These are phyloP conservation scores for Solanum aculeatissimum DNA, from an alignment of 305 asterid genomes.

Conservation along the genomic window DNA sequence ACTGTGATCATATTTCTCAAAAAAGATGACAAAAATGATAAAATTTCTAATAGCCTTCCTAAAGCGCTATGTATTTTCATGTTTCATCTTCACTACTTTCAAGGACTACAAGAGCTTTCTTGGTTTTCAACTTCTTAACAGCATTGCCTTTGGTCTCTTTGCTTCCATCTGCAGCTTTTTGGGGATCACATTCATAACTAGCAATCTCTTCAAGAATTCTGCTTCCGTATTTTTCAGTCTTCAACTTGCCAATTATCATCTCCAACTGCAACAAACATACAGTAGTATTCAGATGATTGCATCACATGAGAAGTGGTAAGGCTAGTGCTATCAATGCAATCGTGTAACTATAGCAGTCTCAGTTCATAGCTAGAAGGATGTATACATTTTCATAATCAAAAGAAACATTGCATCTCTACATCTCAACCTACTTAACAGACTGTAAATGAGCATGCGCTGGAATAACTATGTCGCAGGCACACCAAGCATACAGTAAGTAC, in stretches of 20 bases:
- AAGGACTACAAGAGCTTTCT: conserved; percentile 37
- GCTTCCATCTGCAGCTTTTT: conserved; percentile 18
- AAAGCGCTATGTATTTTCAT: conserved; percentile 12
- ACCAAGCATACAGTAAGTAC: neutral
- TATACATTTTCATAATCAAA: neutral
- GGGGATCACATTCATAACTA: conserved; percentile 21
- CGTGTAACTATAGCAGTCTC: neutral
- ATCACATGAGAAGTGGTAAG: neutral
- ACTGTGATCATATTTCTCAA: neutral
- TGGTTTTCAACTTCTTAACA: conserved; percentile 42
- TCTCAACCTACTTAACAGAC: neutral
- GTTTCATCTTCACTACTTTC: conserved; percentile 83
- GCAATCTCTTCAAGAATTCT: conserved; percentile 55
- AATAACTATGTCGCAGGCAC: neutral
- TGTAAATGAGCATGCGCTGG: neutral
- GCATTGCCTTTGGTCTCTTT: conserved; percentile 16
- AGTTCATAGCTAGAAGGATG: neutral
- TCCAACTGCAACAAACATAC: conserved; percentile 53
- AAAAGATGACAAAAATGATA: neutral
- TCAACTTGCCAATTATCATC: conserved; percentile 78
- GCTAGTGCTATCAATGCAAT: neutral
- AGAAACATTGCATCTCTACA: neutral
- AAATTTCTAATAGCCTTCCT: neutral
- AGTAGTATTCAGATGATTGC: neutral
- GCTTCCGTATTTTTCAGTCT: conserved; percentile 62